phyloP scores from a whole-genome alignment of 495 filamentous ascomycete genomes.

The Apiosordaria backusii region DNA sequence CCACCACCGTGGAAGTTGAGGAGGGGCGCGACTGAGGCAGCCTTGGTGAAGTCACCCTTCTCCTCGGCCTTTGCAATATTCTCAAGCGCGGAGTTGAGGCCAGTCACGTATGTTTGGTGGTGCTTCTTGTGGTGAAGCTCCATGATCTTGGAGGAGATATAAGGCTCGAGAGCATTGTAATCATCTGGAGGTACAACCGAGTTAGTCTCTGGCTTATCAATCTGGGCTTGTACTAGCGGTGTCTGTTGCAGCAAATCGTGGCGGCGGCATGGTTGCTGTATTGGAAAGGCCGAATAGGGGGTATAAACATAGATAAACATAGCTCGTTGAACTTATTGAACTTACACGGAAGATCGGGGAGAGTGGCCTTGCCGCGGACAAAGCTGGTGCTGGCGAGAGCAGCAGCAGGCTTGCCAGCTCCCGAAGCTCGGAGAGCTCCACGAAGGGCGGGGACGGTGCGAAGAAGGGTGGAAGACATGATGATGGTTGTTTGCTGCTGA shows the following conservation, averaged over 20 bases:
- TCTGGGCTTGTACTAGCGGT: neutral
- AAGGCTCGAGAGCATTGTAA: slow-evolving; percentile 87
- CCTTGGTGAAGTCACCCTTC: slow-evolving; percentile 58
- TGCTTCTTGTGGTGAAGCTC: slow-evolving; percentile 82
- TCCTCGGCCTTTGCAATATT: slow-evolving; percentile 57
- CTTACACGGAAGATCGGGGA: slow-evolving; percentile 92
- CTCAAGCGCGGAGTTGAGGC: slow-evolving; percentile 61
- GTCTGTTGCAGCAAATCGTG: neutral
- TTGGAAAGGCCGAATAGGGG: neutral
- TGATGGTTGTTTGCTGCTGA: slow-evolving; percentile 13
- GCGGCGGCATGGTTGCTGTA: no score
- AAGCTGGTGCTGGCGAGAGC: slow-evolving; percentile 64
- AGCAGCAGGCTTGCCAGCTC: slow-evolving; percentile 45
- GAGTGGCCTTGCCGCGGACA: slow-evolving; percentile 80
- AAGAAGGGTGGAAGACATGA: slow-evolving; percentile 52
- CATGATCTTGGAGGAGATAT: slow-evolving; percentile 97
- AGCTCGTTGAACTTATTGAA: neutral
- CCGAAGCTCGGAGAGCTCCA: slow-evolving; percentile 42
- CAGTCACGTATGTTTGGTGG: slow-evolving; percentile 76
- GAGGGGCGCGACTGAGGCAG: slow-evolving; percentile 76
- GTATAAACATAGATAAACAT: neutral
- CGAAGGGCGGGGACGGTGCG: slow-evolving; percentile 46
- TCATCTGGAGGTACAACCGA: slow-evolving; percentile 53
- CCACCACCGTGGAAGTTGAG: slow-evolving; percentile 98
- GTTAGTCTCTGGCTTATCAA: slow-evolving; percentile 10